phyloP scores from a whole-genome alignment of 1,284 basidiomycete species.

The Austropuccinia psidii region DNA sequence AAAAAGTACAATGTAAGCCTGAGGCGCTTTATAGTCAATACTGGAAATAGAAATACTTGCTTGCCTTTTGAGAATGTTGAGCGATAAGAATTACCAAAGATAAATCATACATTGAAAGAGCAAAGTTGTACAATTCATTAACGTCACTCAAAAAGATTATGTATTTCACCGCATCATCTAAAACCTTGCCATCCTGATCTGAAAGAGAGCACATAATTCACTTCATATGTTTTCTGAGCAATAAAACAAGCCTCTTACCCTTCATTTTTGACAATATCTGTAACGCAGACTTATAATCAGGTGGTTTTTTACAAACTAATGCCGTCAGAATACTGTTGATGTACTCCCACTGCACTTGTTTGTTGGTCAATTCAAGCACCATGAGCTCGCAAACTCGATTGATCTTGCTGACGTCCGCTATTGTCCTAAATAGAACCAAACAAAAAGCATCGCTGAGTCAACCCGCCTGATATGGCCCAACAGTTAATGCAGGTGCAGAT shows the following conservation, averaged over 20 bases:
- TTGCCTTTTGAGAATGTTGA: slow-evolving; percentile 88
- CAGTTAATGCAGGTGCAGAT: neutral
- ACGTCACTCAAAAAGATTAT: slow-evolving; percentile 97
- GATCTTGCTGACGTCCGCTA: slow-evolving; percentile 53
- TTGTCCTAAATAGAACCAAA: slow-evolving; percentile 28
- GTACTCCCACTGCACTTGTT: slow-evolving; percentile 63
- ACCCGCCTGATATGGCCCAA: neutral
- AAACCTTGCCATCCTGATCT: slow-evolving; percentile 64
- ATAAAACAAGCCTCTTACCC: slow-evolving; percentile 52
- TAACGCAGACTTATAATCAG: slow-evolving; percentile 81
- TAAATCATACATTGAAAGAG: slow-evolving; percentile 98
- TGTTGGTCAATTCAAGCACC: slow-evolving; percentile 62
- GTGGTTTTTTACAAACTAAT: slow-evolving; percentile 81
- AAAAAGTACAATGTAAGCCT: neutral
- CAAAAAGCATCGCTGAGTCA: neutral
- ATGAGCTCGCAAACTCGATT: slow-evolving; percentile 71
- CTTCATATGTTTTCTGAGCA: no score
- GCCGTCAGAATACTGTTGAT: slow-evolving; percentile 86
- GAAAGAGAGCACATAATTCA: no score
- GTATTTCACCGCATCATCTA: slow-evolving; percentile 95
- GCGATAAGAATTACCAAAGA: slow-evolving; percentile 89
- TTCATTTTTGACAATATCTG: slow-evolving; percentile 67
- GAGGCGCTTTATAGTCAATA: no score
- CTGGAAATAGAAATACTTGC: slow-evolving; percentile 36
- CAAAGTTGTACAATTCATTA: slow-evolving; percentile 82